phyloP scores from a whole-genome alignment of 768 basidiomycete genomes.

The Collybiopsis luxurians region DNA sequence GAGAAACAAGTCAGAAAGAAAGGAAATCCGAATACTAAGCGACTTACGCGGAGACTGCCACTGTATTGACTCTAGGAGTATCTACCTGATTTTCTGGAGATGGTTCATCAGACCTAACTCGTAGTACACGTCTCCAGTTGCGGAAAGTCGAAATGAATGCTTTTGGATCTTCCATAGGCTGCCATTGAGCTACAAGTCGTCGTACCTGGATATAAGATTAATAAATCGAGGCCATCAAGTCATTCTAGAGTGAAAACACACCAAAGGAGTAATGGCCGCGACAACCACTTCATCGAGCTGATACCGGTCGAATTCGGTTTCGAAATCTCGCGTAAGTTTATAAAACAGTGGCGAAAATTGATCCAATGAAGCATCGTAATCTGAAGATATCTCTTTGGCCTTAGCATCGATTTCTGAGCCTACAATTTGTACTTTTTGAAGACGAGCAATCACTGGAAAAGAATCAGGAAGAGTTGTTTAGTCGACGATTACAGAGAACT shows the following conservation, averaged over 20 bases:
- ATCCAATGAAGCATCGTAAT: constrained; percentile 72
- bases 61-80: constrained; percentile 49
- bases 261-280: constrained; percentile 82
- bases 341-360: constrained; percentile 72
- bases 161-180: constrained; percentile 77
- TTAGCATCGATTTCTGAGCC: constrained; percentile 67
- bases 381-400: constrained; percentile 59
- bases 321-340: constrained; percentile 66
- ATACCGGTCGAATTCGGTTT: constrained; percentile 73
- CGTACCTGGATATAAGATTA: constrained; percentile 44
- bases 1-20: constrained; percentile 7
- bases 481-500: constrained; percentile 21
- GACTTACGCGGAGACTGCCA: constrained; percentile 23
- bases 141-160: constrained; percentile 63
- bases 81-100: constrained; percentile 47
- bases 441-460: constrained; percentile 64
- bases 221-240: background rate
- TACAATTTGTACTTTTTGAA: constrained; percentile 75
- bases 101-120: constrained; percentile 47
- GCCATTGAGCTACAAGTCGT: constrained; percentile 73
- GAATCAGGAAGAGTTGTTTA: background rate
- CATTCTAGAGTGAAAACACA: constrained; percentile 25
- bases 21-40: background rate
- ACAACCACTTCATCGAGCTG: constrained; percentile 90
- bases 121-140: constrained; percentile 67